phyloP scores from a whole-genome alignment of 2,329 filamentous ascomycete species.

The Ceratocystis alfenasii region DNA sequence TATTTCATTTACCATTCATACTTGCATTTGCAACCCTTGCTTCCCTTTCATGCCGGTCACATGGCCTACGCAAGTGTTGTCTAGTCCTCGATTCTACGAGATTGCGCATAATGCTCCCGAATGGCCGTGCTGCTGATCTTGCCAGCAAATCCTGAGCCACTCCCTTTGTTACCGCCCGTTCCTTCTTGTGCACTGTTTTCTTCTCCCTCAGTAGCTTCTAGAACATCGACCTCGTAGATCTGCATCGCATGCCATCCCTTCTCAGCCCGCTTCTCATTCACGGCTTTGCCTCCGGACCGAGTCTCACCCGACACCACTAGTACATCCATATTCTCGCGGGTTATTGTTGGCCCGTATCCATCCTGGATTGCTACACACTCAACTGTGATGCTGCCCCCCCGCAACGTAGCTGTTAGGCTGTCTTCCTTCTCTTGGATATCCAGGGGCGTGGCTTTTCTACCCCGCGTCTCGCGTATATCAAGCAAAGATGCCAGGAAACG shows the following conservation, averaged over 20 bases:
- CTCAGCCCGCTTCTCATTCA: constrained; percentile 70
- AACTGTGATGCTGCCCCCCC: constrained; percentile 49
- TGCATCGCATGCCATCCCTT: constrained; percentile 66
- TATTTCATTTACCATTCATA: too few species aligned
- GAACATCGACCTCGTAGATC: constrained; percentile 79
- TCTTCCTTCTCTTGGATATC: constrained; percentile 19
- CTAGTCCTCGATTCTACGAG: constrained; percentile 21
- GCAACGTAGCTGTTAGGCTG: constrained; percentile 38
- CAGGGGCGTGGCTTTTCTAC: not conserved
- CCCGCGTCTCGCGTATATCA: constrained; percentile 28
- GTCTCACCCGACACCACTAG: constrained; percentile 86
- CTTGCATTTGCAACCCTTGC: too few species aligned
- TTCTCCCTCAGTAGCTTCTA: constrained; percentile 51
- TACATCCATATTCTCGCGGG: constrained; percentile 62
- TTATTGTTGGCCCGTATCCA: constrained; percentile 80
- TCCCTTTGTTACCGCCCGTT: constrained; percentile 27
- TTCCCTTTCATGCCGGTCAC: not conserved
- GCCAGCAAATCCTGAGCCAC: constrained; percentile 53
- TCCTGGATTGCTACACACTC: constrained; percentile 80
- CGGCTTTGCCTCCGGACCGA: constrained; percentile 64
- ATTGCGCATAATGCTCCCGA: constrained; percentile 38
- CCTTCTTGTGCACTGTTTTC: constrained; percentile 26
- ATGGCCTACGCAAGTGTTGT: not conserved
- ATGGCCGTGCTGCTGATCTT: constrained; percentile 93
- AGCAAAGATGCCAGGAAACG: constrained; percentile 47